Base-by-base conservation (phyloP, 177 flowering plant genomes). In the Vitis hybrid region DNA sequence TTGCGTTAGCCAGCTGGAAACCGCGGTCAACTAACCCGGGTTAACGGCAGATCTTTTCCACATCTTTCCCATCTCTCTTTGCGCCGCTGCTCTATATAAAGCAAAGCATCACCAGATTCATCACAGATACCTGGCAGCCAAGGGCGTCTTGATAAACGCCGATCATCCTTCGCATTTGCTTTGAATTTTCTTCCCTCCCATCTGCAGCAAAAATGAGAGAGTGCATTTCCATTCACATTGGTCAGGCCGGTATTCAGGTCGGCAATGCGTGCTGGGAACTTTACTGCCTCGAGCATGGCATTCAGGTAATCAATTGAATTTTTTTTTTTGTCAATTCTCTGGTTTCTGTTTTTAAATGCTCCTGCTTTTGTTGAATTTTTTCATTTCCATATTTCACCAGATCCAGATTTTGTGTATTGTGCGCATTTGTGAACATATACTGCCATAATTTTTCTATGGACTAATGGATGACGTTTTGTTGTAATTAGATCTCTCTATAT, bases 181-280 rank as follows among this genome's bases (percentile, higher is more conserved):
- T 18, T 13, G 27, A 9, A 11, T 49, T 46, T n/a, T 27, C 9
- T 46, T 2, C 3, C 40, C 35, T 50, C 17, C 17, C 24, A 35
- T 59, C 2, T 8, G 4, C 55, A 46, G 18, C 10, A 61, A 70
- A 77, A 50, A 78, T 78, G 81, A 78, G 81, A 50, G 81, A 78
- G 73, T 75, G 81, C 78, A 78, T 75, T 64, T 78, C 81, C 51
- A 65, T 78, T 56, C 81, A 78, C 78, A 78, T 78, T 58, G 81
- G 81, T 9, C 81, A 78, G 73, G 81, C 81, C 61, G 81, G 81
- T 19, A 78, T 78, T 17, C 81, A 78, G 76, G 81, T 78, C 68
- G 81, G 81, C 61, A 78, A 78, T 60, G 76, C 81, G 10, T 78
- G 81, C 70, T 75, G 78, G 77, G 77, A 78, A 61, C 77, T 78